Conservation (phyloP, 257 asterid species). For the Nicotiana sylvestris region DNA sequence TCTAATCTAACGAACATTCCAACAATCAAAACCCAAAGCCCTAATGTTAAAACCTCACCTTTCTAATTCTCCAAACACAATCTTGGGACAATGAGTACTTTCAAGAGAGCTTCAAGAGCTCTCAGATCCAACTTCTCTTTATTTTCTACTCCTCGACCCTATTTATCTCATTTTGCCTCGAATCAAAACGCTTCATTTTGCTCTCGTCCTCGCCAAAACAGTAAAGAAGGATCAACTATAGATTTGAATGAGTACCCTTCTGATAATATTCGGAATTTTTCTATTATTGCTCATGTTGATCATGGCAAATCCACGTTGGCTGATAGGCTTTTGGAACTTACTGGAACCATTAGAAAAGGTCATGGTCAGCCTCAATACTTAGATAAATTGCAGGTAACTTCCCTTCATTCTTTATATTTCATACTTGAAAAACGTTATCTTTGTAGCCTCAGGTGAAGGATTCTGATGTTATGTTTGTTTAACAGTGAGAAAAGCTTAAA, state of each 20-base stretch:
- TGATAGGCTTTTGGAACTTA: constrained; percentile 95
- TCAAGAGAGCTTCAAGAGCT: constrained; percentile 40
- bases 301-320: constrained; percentile 99
- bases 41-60: background rate
- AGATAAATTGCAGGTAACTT: constrained; percentile 81
- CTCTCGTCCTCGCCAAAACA: constrained; percentile 62
- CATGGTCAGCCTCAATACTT: constrained; percentile 98
- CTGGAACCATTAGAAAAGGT: constrained; percentile 90
- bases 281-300: constrained; percentile 96
- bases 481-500: too few species aligned
- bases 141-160: background rate
- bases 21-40: background rate
- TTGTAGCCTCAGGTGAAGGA: too few species aligned
- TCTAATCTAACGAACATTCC: background rate
- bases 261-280: constrained; percentile 84
- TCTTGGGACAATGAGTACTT: constrained; percentile 36
- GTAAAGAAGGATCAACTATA: constrained; percentile 39
- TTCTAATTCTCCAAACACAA: background rate
- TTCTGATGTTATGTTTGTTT: too few species aligned
- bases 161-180: constrained; percentile 27
- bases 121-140: constrained; percentile 24
- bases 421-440: too few species aligned
- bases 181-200: constrained; percentile 56
- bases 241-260: constrained; percentile 68
- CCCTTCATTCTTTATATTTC: background rate